These are phyloP conservation scores for Kodamaea suecica DNA, from an alignment of 1,139 yeast genomes.

Conservation along the genomic window DNA sequence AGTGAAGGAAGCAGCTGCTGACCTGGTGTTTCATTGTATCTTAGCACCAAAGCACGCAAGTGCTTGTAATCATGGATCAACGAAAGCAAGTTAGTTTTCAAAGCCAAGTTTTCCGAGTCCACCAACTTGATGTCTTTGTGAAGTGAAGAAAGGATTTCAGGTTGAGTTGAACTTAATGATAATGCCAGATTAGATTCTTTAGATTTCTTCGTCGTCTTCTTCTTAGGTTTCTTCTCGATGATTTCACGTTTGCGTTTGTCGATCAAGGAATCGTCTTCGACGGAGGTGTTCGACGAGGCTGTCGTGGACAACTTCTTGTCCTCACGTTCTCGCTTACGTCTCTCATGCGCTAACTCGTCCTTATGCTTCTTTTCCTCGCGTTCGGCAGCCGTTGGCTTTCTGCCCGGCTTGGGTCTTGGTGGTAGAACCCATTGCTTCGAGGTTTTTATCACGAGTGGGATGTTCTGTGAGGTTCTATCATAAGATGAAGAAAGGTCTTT, in stretches of 20 bases:
- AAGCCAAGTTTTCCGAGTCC: constrained; percentile 35
- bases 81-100: constrained; percentile 36
- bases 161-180: too few species aligned
- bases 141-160: constrained; percentile 4
- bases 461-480: constrained; percentile 1
- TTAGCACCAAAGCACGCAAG: constrained; percentile 33
- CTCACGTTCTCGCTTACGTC: too few species aligned
- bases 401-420: constrained; percentile 24
- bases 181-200: not conserved
- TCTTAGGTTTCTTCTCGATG: constrained; percentile 5
- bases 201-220: constrained; percentile 5
- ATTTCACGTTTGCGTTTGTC: too few species aligned
- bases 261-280: too few species aligned
- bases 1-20: constrained; percentile 2
- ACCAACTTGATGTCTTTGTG: constrained; percentile 26
- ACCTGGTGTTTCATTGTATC: constrained; percentile 9
- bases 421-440: constrained; percentile 27
- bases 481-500: not conserved
- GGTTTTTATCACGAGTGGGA: constrained; percentile 16
- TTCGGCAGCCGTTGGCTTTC: constrained; percentile 16
- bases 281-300: too few species aligned
- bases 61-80: constrained; percentile 44
- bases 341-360: too few species aligned
- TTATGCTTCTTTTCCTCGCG: constrained; percentile 8
- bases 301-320: too few species aligned